Evolutionary conservation across 2,329 filamentous ascomycete genomes (phyloP), one percentile per base, ranked within the genome.

Genomic region (Colletotrichum camelliae): DNA sequence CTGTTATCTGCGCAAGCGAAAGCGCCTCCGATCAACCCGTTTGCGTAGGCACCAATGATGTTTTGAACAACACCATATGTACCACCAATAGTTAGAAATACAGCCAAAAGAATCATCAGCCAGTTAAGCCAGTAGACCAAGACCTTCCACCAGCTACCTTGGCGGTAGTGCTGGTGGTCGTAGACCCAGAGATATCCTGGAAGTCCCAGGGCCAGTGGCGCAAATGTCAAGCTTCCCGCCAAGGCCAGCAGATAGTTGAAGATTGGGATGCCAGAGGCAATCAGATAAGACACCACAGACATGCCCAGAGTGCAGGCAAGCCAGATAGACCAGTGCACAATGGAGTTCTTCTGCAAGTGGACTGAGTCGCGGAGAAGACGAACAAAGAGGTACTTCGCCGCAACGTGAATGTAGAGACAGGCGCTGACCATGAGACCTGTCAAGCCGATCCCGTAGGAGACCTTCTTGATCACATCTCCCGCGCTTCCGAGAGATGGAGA

Each of bases 401-500:
- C 82, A 5, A 84, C 82, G n/a, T 86, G 84, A 18, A 83, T 78
- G 76, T 83, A 85, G 13, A 85, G 77, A 60, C 82, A 82, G 4
- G 81, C 82, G 33, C 81, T 82, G 13, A 92, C 87, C 35, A 90
- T 82, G 5, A 93, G 84, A 2, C 90, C 90, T 6, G 88, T 83
- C 10, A 93, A 80, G 4, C 87, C 91, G 60, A 93, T 85, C 4
- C 91, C 92, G 78, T 93, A 93, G 0, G 90, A 83, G 0, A 93
- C 86, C 81, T 91, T 92, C 83, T 93, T 93, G 78, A 93, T 85
- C 1, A 86, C 88, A 5, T 85, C 84, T 12, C 92, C 91, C 0
- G 92, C 92, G 48, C 88, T 91, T 9, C 91, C 91, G 0, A 93
- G 87, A 2, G 91, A 90, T 0, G 92, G 92, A 5, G 88, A 90